Percentiles rank a stretch among this genome's conserved stretches.
These are phyloP conservation scores for Quercus phellos DNA, from an alignment of 331 rosid species.

Conservation along the genomic window DNA sequence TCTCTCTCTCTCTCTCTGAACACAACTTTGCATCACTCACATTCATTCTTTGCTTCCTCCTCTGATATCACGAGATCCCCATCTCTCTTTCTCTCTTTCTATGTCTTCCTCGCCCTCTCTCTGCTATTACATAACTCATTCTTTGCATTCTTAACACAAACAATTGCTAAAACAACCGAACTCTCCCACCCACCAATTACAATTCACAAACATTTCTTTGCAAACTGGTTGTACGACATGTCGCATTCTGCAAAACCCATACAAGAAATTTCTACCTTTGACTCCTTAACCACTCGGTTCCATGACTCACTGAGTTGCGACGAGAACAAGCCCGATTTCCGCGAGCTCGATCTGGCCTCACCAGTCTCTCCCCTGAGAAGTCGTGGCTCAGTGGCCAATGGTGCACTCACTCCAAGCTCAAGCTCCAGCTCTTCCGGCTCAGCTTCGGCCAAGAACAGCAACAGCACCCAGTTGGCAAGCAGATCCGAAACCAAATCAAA, in stretches of 20 bases:
- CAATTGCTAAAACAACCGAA: no score
- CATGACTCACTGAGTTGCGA: slow-evolving; percentile 55
- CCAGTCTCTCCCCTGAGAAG: slow-evolving; percentile 86
- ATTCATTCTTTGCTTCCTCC: slow-evolving; percentile 88
- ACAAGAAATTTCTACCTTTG: slow-evolving; percentile 20
- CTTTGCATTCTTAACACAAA: no score
- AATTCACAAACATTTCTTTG: slow-evolving; percentile 37
- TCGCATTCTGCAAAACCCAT: slow-evolving; percentile 67
- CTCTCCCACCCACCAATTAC: no score
- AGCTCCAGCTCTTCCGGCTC: slow-evolving; percentile 96
- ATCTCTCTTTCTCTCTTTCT: slow-evolving; percentile 33
- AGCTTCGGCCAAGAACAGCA: slow-evolving; percentile 55
- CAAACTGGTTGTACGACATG: slow-evolving; percentile 35
- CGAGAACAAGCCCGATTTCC: slow-evolving; percentile 76
- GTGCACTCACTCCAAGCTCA: no score
- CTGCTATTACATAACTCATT: background rate
- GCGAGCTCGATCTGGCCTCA: slow-evolving; percentile 95
- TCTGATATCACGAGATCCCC: slow-evolving; percentile 96
- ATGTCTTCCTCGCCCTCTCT: slow-evolving; percentile 1
- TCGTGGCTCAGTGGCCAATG: slow-evolving; percentile 10
- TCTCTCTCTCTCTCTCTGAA: background rate
- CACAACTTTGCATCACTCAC: slow-evolving; percentile 31
- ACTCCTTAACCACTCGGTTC: slow-evolving; percentile 40
- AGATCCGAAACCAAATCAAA: slow-evolving; percentile 50
- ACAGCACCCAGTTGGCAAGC: slow-evolving; percentile 26